Percentiles rank a stretch among this genome's conserved stretches.
Evolutionary conservation across 2,329 filamentous ascomycete genomes (phyloP).

Genomic region (Chrysosporium queenslandicum): DNA sequence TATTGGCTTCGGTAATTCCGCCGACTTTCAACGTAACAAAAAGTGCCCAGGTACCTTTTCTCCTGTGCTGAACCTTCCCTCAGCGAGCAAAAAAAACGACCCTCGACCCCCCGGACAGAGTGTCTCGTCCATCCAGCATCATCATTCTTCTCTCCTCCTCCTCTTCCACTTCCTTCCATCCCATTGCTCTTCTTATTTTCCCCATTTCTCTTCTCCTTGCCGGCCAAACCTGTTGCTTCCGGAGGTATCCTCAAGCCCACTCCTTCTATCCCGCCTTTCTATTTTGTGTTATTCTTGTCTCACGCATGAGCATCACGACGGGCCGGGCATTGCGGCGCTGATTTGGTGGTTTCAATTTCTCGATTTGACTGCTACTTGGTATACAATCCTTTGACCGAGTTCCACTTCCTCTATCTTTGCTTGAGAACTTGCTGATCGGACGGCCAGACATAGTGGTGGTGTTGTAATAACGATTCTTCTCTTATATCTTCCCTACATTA

Average conservation of each 20-base stretch:
- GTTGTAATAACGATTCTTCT: conserved; percentile 14
- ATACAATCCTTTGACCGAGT: background rate
- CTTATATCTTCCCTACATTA: conserved; percentile 7
- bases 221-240: background rate
- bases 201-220: conserved; percentile 3
- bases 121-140: no score
- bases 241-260: background rate
- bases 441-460: conserved; percentile 6
- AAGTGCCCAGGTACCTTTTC: background rate
- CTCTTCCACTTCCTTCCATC: conserved; percentile 3
- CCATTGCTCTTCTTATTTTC: background rate
- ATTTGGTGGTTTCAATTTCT: background rate
- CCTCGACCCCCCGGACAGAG: background rate
- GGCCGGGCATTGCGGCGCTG: conserved; percentile 5
- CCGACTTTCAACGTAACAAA: background rate
- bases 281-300: background rate
- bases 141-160: conserved; percentile 11
- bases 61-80: conserved; percentile 2
- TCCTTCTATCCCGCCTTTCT: conserved; percentile 1
- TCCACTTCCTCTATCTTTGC: background rate
- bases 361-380: background rate
- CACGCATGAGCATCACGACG: background rate
- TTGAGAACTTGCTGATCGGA: background rate
- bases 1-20: conserved; percentile 3
- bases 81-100: background rate